These are phyloP conservation scores for Solanum lycopersicoides DNA, from an alignment of 257 asterid genomes.

Conservation along the genomic window DNA sequence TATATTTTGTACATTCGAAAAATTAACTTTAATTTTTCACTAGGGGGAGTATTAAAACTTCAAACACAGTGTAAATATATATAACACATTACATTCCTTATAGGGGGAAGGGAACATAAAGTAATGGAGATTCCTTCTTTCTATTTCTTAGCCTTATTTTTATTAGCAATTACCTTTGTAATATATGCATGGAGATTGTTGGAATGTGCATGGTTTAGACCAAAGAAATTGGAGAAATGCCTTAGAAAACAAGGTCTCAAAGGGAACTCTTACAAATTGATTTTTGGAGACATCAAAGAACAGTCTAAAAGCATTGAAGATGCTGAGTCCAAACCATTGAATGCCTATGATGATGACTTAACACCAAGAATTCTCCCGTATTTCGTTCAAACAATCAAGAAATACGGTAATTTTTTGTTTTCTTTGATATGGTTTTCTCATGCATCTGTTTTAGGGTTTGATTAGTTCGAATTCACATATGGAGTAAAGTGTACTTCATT, in stretches of 20 bases:
- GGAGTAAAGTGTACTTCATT: neutral
- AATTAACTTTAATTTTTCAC: no score
- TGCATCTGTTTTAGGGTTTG: neutral
- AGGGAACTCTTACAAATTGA: neutral
- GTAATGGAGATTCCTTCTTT: neutral
- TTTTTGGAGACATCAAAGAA: slow-evolving; percentile 27
- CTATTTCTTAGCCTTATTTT: neutral
- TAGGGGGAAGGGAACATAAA: neutral
- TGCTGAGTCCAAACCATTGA: slow-evolving; percentile 22
- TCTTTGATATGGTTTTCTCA: neutral
- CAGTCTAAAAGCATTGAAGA: neutral
- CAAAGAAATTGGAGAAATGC: slow-evolving; percentile 16
- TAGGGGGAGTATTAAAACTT: no score
- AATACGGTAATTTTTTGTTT: slow-evolving; percentile 12
- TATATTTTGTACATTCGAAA: no score
- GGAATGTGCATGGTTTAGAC: slow-evolving; percentile 28
- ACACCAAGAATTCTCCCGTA: slow-evolving; percentile 20
- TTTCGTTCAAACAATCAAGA: neutral
- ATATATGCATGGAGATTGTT: slow-evolving; percentile 9
- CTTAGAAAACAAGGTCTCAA: neutral
- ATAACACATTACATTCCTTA: neutral
- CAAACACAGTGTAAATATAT: no score
- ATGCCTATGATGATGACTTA: slow-evolving; percentile 16
- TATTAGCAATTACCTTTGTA: neutral
- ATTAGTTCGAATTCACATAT: neutral